Percentiles rank a stretch among this genome's conserved stretches.
Evolutionary conservation across 208 protist species (phyloP).

Genomic region (Strigomonas galati): DNA sequence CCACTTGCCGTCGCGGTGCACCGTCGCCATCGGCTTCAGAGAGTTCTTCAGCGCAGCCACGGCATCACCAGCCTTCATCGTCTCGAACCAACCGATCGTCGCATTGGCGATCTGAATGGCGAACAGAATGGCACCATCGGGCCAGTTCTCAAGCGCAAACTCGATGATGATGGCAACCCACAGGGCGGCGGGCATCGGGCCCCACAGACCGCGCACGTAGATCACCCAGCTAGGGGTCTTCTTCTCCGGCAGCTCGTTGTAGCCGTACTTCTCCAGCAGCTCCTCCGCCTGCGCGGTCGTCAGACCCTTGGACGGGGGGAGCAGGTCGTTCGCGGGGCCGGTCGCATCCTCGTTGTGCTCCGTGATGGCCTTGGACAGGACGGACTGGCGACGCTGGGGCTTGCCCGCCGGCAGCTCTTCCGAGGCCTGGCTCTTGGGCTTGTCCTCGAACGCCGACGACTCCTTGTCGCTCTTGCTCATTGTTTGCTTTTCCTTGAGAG

Average conservation of each 20-base stretch:
- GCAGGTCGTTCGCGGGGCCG: slow-evolving; percentile 20
- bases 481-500: not conserved
- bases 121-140: slow-evolving; percentile 83
- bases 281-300: slow-evolving; percentile 54
- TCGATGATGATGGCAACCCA: slow-evolving; percentile 90
- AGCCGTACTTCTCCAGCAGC: slow-evolving; percentile 65
- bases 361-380: slow-evolving; percentile 71
- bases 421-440: slow-evolving; percentile 25
- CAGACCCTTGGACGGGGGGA: slow-evolving; percentile 62
- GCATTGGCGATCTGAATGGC: slow-evolving; percentile 83
- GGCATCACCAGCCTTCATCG: slow-evolving; percentile 90
- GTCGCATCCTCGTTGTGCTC: slow-evolving; percentile 51
- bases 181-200: slow-evolving; percentile 83
- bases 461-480: slow-evolving; percentile 33
- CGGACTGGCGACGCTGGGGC: slow-evolving; percentile 62
- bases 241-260: slow-evolving; percentile 75
- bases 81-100: slow-evolving; percentile 90
- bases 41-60: slow-evolving; percentile 89
- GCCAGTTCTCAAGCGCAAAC: slow-evolving; percentile 84
- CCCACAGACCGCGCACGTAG: slow-evolving; percentile 77
- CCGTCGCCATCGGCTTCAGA: slow-evolving; percentile 74
- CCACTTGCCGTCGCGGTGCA: slow-evolving; percentile 81
- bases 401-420: slow-evolving; percentile 47
- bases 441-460: slow-evolving; percentile 27
- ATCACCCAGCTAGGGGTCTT: slow-evolving; percentile 77